Evolutionary conservation across 768 basidiomycete genomes (phyloP).

Genomic region (Lactifluus hygrophoroides): DNA sequence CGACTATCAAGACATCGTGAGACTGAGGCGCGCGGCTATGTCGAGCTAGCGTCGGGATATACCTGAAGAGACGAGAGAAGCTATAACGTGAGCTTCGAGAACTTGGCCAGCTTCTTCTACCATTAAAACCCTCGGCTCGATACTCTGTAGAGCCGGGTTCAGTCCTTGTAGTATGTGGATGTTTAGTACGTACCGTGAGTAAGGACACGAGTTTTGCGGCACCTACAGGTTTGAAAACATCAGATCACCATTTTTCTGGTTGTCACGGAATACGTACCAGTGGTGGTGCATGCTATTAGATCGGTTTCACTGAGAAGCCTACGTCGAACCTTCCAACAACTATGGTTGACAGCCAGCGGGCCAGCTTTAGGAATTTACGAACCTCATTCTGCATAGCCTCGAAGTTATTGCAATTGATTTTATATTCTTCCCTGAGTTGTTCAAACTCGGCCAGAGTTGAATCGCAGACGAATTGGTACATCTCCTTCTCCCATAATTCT

Average conservation of each 20-base stretch:
- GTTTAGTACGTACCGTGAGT: constrained; percentile 35
- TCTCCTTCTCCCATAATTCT: constrained; percentile 38
- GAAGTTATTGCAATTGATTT: constrained; percentile 30
- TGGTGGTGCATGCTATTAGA: constrained; percentile 70
- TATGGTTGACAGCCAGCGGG: neutral
- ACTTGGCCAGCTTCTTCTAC: constrained; percentile 80
- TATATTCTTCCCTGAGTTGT: constrained; percentile 31
- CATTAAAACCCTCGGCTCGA: constrained; percentile 51
- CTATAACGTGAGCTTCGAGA: constrained; percentile 65
- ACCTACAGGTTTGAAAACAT: constrained; percentile 30
- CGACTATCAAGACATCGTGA: constrained; percentile 26
- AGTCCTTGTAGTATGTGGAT: neutral
- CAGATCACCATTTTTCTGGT: neutral
- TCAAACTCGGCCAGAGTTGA: constrained; percentile 37
- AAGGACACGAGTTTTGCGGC: constrained; percentile 57
- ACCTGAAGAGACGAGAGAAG: constrained; percentile 43
- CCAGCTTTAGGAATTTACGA: constrained; percentile 25
- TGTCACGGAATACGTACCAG: constrained; percentile 35
- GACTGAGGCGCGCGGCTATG: neutral
- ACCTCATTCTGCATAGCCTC: constrained; percentile 47
- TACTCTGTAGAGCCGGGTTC: constrained; percentile 32
- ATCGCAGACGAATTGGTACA: constrained; percentile 27
- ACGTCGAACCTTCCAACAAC: constrained; percentile 39
- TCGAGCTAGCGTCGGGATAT: neutral
- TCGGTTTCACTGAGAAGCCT: constrained; percentile 44